Conservation (phyloP, 495 filamentous ascomycete species). For the Polyplosphaeria fusca region DNA sequence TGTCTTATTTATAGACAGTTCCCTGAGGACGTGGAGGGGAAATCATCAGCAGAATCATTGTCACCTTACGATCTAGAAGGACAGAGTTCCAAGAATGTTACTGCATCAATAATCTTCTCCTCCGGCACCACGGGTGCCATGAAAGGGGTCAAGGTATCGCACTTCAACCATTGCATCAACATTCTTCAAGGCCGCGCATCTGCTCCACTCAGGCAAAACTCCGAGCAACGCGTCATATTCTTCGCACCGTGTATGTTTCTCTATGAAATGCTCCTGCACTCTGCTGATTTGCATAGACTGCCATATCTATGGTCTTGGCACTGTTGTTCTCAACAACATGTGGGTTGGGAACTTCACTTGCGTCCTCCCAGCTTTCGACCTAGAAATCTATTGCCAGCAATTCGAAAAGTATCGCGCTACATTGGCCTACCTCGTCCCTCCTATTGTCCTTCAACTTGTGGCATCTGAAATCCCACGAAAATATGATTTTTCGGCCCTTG, state of each 20-base stretch:
- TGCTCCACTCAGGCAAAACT: slow-evolving; percentile 10
- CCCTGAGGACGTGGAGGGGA: slow-evolving; percentile 11
- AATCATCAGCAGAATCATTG: background rate
- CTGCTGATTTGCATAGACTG: slow-evolving; percentile 1
- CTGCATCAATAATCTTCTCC: slow-evolving; percentile 16
- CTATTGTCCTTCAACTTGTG: slow-evolving; percentile 16
- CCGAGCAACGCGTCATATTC: slow-evolving; percentile 13
- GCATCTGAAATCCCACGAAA: slow-evolving; percentile 13
- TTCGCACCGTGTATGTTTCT: slow-evolving; percentile 18
- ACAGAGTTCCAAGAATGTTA: slow-evolving; percentile 2
- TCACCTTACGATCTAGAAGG: slow-evolving; percentile 10
- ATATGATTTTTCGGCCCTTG: slow-evolving; percentile 16
- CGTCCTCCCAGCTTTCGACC: slow-evolving; percentile 10
- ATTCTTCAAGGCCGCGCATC: slow-evolving; percentile 9
- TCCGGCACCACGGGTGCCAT: slow-evolving; percentile 25
- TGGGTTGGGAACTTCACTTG: slow-evolving; percentile 20
- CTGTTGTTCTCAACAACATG: slow-evolving; percentile 11
- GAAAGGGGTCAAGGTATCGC: slow-evolving; percentile 22
- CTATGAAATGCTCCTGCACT: background rate
- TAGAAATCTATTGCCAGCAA: slow-evolving; percentile 21
- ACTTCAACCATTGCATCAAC: slow-evolving; percentile 19
- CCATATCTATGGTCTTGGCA: slow-evolving; percentile 19
- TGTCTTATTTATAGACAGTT: slow-evolving; percentile 1
- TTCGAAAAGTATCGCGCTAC: slow-evolving; percentile 15
- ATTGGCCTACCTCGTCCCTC: slow-evolving; percentile 14